Percentiles rank a stretch among this genome's conserved stretches.
Evolutionary conservation across 257 asterid genomes (phyloP).

Genomic region (Capsicum baccatum): DNA sequence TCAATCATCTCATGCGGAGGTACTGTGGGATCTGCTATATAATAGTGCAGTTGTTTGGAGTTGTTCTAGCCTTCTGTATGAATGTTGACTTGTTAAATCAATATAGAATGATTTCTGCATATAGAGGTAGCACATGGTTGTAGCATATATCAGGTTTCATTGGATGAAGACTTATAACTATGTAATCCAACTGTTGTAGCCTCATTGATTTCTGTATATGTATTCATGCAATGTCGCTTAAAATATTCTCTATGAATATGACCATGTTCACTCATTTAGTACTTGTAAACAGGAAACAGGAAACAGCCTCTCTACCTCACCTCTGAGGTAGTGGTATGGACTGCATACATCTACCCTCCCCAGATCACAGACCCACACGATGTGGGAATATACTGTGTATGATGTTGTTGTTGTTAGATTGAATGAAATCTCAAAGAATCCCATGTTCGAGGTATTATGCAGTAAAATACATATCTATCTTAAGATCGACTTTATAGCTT

Average conservation of each 20-base stretch:
- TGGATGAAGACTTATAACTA: neutral
- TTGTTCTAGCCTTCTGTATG: neutral
- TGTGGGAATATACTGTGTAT: no score
- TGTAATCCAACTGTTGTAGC: neutral
- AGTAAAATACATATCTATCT: neutral
- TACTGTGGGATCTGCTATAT: slow-evolving; percentile 31
- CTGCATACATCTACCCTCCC: no score
- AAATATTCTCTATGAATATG: neutral
- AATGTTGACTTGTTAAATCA: slow-evolving; percentile 21
- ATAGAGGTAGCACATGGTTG: neutral
- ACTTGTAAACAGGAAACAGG: neutral
- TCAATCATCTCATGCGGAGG: slow-evolving; percentile 80
- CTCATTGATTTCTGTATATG: neutral
- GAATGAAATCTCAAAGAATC: neutral
- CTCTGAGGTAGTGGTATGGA: no score
- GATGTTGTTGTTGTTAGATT: neutral
- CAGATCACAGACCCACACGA: no score
- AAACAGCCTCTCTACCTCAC: no score
- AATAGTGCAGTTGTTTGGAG: slow-evolving; percentile 21
- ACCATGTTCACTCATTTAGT: neutral
- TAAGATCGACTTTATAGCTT: neutral
- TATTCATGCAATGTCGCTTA: neutral
- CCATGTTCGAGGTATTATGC: neutral
- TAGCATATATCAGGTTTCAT: neutral
- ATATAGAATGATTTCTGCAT: neutral